Evolutionary conservation across 2,329 filamentous ascomycete species (phyloP), one percentile per base, ranked within the genome.

Genomic region (Neobulgaria alba): DNA sequence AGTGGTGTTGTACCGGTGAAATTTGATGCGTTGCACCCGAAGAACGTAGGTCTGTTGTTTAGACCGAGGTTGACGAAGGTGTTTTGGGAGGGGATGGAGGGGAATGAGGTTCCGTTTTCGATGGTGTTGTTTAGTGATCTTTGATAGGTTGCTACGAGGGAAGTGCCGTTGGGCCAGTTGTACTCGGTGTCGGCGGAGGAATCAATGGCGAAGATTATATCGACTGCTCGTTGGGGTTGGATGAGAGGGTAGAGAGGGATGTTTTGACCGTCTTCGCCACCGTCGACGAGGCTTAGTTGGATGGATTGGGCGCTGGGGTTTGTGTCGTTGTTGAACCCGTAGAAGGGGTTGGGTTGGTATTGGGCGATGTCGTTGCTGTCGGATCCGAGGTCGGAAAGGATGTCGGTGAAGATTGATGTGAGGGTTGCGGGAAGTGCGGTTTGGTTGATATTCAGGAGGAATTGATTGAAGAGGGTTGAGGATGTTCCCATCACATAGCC

Each of bases 401-500:
- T 58, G 4, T 66, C 53, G 37, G 71, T 67, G 29, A 86, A 61
- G 21, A 72, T 61, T 4, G 56, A 57, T 2, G 69, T 69, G 5
- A 77, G 55, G 23, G 71, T 18, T 3, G 33, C 17, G 2, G 38
- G 32, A 10, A 30, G 26, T n/a, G 19, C 7, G 5, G 20, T 29
- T 34, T 59, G 61, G 49, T 85, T 73, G 41, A 90, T 67, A 9
- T 76, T 63, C 3, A 88, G 67, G 14, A 94, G 63, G 53, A 85
- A 74, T 53, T 79, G 69, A 64, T 94, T 95, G 71, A 95, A 95
- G 2, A 95, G 70, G 0, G 84, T 82, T 1, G 81, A 86, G 16
- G 82, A 87, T 0, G 88, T 94, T 37, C 88, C 88, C 77, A 94
- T 87, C 18, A 94, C 68, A 57, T 76, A 95, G 5, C 85, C 85